phyloP scores from a whole-genome alignment of 2,329 filamentous ascomycete species.

The Exophiala dermatitidis region DNA sequence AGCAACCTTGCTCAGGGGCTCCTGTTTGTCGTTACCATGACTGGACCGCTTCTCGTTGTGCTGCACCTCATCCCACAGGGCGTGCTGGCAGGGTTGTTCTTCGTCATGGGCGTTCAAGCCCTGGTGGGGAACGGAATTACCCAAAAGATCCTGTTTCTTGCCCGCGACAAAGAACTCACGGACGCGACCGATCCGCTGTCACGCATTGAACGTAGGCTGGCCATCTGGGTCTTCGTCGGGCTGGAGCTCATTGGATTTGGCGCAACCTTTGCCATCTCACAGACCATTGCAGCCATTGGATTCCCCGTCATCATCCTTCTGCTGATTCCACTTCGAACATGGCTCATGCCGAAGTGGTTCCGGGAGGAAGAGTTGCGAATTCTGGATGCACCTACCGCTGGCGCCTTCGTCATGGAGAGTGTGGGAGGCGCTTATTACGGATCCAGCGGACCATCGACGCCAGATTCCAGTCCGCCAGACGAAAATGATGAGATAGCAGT shows the following conservation, averaged over 20 bases:
- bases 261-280: slow-evolving; percentile 73
- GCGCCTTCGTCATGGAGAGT: slow-evolving; percentile 67
- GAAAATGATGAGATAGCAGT: slow-evolving; percentile 20
- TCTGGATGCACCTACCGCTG: slow-evolving; percentile 68
- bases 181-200: slow-evolving; percentile 53
- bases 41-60: slow-evolving; percentile 63
- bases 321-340: slow-evolving; percentile 59
- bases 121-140: slow-evolving; percentile 72
- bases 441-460: slow-evolving; percentile 28
- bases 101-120: slow-evolving; percentile 76
- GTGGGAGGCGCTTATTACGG: slow-evolving; percentile 60
- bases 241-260: slow-evolving; percentile 65
- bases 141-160: slow-evolving; percentile 62
- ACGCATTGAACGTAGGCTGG: slow-evolving; percentile 52
- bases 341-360: slow-evolving; percentile 58
- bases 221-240: slow-evolving; percentile 65
- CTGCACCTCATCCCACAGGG: slow-evolving; percentile 72
- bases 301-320: slow-evolving; percentile 68
- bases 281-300: slow-evolving; percentile 74
- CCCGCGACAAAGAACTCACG: slow-evolving; percentile 58
- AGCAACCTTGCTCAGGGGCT: slow-evolving; percentile 73
- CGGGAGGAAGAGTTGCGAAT: slow-evolving; percentile 52
- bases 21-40: slow-evolving; percentile 71
- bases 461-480: slow-evolving; percentile 8
- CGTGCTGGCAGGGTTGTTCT: slow-evolving; percentile 73